phyloP scores from a whole-genome alignment of 495 filamentous ascomycete species.

The Tirmania nivea region DNA sequence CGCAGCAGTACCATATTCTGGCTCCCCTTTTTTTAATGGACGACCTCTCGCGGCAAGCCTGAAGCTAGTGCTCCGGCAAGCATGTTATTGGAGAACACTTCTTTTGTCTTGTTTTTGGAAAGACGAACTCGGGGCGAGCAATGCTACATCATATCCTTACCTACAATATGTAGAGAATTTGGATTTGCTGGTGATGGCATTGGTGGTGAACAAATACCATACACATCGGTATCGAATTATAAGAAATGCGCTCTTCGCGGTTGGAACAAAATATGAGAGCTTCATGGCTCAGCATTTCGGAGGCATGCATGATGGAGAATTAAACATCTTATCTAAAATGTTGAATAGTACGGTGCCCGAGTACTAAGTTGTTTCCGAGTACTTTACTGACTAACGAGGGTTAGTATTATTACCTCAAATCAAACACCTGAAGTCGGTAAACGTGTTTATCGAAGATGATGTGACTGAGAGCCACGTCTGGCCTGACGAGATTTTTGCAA shows the following conservation, averaged over 20 bases:
- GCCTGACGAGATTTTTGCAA: background rate
- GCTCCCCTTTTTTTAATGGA: background rate
- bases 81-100: background rate
- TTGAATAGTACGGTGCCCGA: background rate
- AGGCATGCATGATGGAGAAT: background rate
- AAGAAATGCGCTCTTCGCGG: background rate
- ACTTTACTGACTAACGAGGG: background rate
- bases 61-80: background rate
- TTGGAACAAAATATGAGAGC: background rate
- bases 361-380: background rate
- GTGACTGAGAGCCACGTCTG: background rate
- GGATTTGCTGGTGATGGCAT: background rate
- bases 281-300: background rate
- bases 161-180: background rate
- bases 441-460: background rate
- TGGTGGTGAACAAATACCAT: background rate
- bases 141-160: background rate
- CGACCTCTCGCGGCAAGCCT: background rate
- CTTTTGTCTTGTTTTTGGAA: background rate
- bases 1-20: background rate
- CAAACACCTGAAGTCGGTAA: background rate
- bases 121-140: background rate
- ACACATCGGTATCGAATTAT: background rate
- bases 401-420: background rate
- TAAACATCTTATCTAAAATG: no score